Base-by-base conservation (phyloP, 768 basidiomycete species). In the Tylopilus cervinicoccineus region DNA sequence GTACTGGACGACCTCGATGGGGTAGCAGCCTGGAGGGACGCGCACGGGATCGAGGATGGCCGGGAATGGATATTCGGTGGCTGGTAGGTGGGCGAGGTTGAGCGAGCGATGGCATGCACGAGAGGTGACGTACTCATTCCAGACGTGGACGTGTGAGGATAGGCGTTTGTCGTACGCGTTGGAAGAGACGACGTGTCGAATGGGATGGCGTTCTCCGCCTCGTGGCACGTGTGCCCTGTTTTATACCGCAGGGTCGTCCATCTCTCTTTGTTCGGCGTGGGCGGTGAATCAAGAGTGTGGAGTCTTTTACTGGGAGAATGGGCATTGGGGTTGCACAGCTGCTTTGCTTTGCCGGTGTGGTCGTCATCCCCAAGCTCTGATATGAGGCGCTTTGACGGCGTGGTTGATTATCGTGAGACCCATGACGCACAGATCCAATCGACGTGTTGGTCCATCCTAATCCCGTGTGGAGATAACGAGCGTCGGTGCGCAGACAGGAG, bases 1-100 rank as follows among this genome's bases (percentile, higher is more conserved):
- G 42, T 53, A 62, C 32, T 65, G 64, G 46, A 54, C 46, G 28
- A 65, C 45, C 23, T 67, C 58, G 38, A 67, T 57, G 24, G 58
- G 51, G 44, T 51, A 62, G 31, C 26, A 43, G 9, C 52, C 57
- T 1, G 29, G 8, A 7, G 59, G 64, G 22, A 61, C 57, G 5
- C 16, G 33, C 11, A 66, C 43, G 3, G 56, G 56, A 2, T 53
- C 42, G 23, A 63, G 62, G 8, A 51, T 23, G 0, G 40, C 45
- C 22, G 55, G 52, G 23, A 53, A 48, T 12, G 50, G 38, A 12
- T 36, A 19, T 16, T 13, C 33, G 1, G 24, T n/a, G 27, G 19
- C 11, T 4, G 29, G 10, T 14, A 22, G 34, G 22, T 46, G 16
- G 16, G 11, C 2, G 38, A 22, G n/a, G n/a, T n/a, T 54, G 37